Base-by-base conservation (phyloP, 23 red algal genomes). In the Gracilaria gracilis region DNA sequence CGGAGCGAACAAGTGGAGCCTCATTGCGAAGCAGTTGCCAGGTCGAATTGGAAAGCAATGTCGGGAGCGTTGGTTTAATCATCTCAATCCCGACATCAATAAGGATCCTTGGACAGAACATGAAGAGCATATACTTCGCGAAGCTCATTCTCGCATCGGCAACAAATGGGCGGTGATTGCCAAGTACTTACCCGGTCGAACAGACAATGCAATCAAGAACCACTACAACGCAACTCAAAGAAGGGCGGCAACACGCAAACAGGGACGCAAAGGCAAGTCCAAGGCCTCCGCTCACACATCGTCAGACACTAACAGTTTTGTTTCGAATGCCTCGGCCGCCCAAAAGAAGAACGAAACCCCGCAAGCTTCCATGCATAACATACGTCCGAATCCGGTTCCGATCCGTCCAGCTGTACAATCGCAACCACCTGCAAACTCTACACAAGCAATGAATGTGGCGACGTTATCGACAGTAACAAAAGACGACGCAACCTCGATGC, bases 131-230 rank as follows among this genome's bases (percentile, higher is more conserved):
- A 92, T 93, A 61, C 81, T 99, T 5, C 47, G 66, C 4, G 92
- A 94, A 38, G 90, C 89, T 25, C 97, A 99, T 80, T 67, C 93
- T 32, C 62, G 79, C 23, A 84, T 99, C 21, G 97, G 97, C 61
- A 99, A 99, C 88, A 92, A 90, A 31, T 99, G 97, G 97, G 94
- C 94, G 20, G 49, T 90, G 24, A 95, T 99, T 67, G 94, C 94
- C 37, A 94, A 94, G 40, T 93, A 83, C 42, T 82, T 99, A 46
- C 97, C 97, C 42, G 97, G 97, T 40, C 62, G 97, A 31, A 95
- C 93, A 20, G 97, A 99, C 84, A 99, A 99, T 51, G 86, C 94
- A 21, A 95, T 99, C 82, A 99, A 99, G 66, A 99, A 99, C 55
- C 97, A 99, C 57, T 99, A 93, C 78, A 99, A 99, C 62, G 88